Evolutionary conservation across 257 asterid genomes (phyloP), one percentile per base, ranked within the genome.

Genomic region (Penstemon barbatus): DNA sequence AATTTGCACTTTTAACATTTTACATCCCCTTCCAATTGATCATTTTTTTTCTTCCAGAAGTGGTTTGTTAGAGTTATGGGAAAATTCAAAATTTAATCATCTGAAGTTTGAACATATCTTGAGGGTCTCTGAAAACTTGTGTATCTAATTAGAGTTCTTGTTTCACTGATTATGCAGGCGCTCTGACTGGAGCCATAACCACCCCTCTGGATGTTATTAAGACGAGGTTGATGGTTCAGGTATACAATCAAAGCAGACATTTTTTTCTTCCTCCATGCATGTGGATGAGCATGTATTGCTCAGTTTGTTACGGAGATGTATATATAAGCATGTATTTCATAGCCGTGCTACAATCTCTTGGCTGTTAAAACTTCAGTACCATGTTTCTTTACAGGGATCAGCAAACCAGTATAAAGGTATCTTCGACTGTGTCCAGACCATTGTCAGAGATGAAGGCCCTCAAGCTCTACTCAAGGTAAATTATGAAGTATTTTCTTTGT

Each of bases 151-250:
- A 15, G 65, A 65, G n/a, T 46, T 71, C 52, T 19, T 38, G 39
- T 57, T 73, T 38, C 59, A 43, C 55, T 46, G n/a, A 19, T 36
- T 38, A 56, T 58, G 63, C 75, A 92, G 98, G 98, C 36, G 99
- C 97, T 57, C 80, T 93, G 61, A 93, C 99, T 45, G 97, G 97
- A 74, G 99, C 99, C 74, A 69, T 93, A 57, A 93, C 99, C 64
- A 93, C 99, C 72, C 99, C 98, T 42, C 88, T 93, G 46, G 99
- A 93, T 80, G 99, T 93, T 84, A 86, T 93, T 74, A 93, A 93
- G 81, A 93, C 99, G 19, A 86, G 99, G 79, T 74, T 93, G 80
- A 93, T 93, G 99, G 76, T 83, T 76, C 99, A 93, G 97, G 98
- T 90, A 84, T 73, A 61, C 53, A 73, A 54, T 25, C 54, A 63